These are phyloP conservation scores for Pyronema domesticum DNA, from an alignment of 495 filamentous ascomycete genomes.

Conservation along the genomic window DNA sequence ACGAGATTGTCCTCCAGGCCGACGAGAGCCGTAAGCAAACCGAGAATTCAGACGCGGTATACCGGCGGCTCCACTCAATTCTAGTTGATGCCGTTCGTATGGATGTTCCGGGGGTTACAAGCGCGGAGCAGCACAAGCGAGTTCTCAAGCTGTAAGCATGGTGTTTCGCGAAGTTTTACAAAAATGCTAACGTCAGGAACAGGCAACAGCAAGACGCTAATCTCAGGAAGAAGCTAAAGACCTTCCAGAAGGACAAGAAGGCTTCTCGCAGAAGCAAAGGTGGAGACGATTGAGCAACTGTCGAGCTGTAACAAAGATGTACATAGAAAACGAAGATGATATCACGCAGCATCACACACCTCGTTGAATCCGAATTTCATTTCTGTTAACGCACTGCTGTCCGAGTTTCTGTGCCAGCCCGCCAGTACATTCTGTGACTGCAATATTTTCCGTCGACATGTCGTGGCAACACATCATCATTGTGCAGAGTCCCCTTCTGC, in stretches of 20 bases:
- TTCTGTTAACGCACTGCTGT: too few relatives aligned
- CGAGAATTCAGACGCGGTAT: slow-evolving; percentile 48
- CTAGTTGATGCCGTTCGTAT: not conserved
- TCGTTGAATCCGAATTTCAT: too few relatives aligned
- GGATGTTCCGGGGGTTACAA: slow-evolving; percentile 7
- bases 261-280: not conserved
- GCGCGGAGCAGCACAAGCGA: slow-evolving; percentile 4
- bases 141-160: slow-evolving; percentile 5
- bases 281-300: not conserved
- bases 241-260: not conserved
- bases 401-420: too few relatives aligned
- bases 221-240: not conserved
- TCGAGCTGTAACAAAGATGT: not conserved
- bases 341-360: too few relatives aligned
- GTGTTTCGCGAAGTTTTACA: too few relatives aligned
- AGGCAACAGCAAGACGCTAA: slow-evolving; percentile 1
- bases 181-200: not conserved
- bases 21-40: slow-evolving; percentile 47
- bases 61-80: slow-evolving; percentile 35
- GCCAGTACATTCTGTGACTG: too few relatives aligned
- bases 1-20: slow-evolving; percentile 46
- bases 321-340: too few relatives aligned
- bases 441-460: too few relatives aligned
- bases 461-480: too few relatives aligned
- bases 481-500: too few relatives aligned